A percentile compares a stretch with the other conserved stretches of the same genome.
These are phyloP conservation scores for Musa itinerans DNA, from an alignment of 176 grass and related monocot genomes.

Conservation along the genomic window DNA sequence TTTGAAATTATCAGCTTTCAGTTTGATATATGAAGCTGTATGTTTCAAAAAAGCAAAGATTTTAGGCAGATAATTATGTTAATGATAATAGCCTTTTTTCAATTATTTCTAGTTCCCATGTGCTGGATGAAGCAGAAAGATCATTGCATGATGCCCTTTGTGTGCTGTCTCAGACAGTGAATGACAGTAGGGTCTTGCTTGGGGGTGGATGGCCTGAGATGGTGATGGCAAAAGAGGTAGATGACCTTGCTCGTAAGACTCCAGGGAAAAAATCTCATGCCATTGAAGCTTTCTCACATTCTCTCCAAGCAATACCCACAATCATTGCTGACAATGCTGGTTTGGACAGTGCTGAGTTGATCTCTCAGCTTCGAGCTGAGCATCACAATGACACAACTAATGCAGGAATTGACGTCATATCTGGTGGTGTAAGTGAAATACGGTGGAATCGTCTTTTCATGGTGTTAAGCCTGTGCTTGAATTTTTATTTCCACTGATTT, in stretches of 20 bases:
- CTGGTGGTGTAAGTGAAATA: constrained; percentile 44
- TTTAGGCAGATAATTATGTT: neutral
- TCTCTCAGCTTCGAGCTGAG: constrained; percentile 94
- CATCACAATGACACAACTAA: constrained; percentile 68
- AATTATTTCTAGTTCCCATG: constrained; percentile 55
- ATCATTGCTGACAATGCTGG: constrained; percentile 90
- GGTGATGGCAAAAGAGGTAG: constrained; percentile 83
- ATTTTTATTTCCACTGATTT: neutral
- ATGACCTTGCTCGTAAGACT: constrained; percentile 74
- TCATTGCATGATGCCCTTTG: constrained; percentile 88
- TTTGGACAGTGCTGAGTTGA: constrained; percentile 72
- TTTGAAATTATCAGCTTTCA: too few species aligned
- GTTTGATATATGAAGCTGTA: too few species aligned
- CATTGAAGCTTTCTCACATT: constrained; percentile 71
- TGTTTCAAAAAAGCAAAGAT: neutral
- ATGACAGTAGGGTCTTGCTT: constrained; percentile 71
- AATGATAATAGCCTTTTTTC: neutral
- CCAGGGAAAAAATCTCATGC: constrained; percentile 91
- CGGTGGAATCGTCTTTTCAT: neutral
- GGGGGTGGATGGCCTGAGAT: constrained; percentile 98
- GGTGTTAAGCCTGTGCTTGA: neutral
- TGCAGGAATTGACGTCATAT: constrained; percentile 74
- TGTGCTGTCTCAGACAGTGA: constrained; percentile 85
- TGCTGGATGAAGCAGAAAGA: constrained; percentile 89
- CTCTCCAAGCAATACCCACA: constrained; percentile 79